Percentiles rank a stretch among this genome's conserved stretches.
Conservation (phyloP, 148 eudicot species). For the Persicaria maculosa region DNA sequence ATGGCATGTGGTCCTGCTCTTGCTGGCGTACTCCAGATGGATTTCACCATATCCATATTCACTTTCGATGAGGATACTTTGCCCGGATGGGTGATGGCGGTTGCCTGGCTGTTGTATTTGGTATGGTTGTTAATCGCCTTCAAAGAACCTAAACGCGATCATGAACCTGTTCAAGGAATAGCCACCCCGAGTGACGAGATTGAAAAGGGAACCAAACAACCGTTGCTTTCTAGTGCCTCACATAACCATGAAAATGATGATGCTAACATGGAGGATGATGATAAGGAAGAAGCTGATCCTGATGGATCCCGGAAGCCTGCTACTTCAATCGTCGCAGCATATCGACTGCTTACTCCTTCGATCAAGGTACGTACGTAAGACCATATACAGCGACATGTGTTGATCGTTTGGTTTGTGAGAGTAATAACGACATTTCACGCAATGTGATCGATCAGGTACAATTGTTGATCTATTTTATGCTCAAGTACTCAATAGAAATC, state of each 20-base stretch:
- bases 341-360: conserved; percentile 89
- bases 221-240: conserved; percentile 42
- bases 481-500: conserved; percentile 44
- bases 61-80: conserved; percentile 54
- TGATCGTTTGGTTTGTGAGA: neutral
- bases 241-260: conserved; percentile 36
- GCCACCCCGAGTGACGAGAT: conserved; percentile 25
- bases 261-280: conserved; percentile 47
- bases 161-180: conserved; percentile 20
- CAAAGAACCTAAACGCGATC: conserved; percentile 45
- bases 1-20: conserved; percentile 94
- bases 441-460: conserved; percentile 1
- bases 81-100: conserved; percentile 84
- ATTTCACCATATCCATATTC: conserved; percentile 46
- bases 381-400: neutral
- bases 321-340: conserved; percentile 65
- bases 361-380: conserved; percentile 52
- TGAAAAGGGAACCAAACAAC: conserved; percentile 54
- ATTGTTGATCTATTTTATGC: conserved; percentile 11
- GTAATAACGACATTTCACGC: neutral
- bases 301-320: conserved; percentile 64
- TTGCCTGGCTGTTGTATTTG: conserved; percentile 66
- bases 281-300: conserved; percentile 54
- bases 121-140: conserved; percentile 54
- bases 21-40: conserved; percentile 64